A percentile compares a stretch with the other conserved stretches of the same genome.
These are phyloP conservation scores for Colletotrichum tropicale DNA, from an alignment of 2,329 filamentous ascomycete species.

Conservation along the genomic window DNA sequence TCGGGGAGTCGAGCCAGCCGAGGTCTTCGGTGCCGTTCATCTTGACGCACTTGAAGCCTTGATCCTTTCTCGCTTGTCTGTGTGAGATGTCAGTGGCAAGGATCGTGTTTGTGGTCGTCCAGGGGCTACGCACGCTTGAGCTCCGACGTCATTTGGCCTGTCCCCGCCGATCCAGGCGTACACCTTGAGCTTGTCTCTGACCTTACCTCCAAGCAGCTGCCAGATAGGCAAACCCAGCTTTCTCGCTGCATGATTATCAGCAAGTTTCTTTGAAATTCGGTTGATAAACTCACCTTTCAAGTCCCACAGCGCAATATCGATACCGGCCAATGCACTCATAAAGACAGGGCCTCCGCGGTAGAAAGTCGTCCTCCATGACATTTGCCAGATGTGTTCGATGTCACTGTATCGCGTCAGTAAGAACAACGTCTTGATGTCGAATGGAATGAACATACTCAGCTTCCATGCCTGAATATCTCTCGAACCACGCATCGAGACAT, in stretches of 20 bases:
- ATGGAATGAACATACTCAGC: constrained; percentile 60
- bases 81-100: neutral
- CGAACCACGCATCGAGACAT: constrained; percentile 69
- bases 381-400: constrained; percentile 83
- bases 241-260: constrained; percentile 34
- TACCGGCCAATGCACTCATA: constrained; percentile 78
- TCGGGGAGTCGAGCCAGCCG: constrained; percentile 77
- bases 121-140: constrained; percentile 54
- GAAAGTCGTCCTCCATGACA: constrained; percentile 72
- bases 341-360: constrained; percentile 81
- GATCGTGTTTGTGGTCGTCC: fast-evolving
- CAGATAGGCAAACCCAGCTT: constrained; percentile 70
- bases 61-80: constrained; percentile 59
- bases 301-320: constrained; percentile 84
- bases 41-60: constrained; percentile 72
- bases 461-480: constrained; percentile 68
- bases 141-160: constrained; percentile 68
- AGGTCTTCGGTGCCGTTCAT: constrained; percentile 83
- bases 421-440: fast-evolving
- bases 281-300: constrained; percentile 56
- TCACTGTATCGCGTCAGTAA: constrained; percentile 50
- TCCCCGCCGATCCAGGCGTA: constrained; percentile 84
- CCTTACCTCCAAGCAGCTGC: constrained; percentile 75
- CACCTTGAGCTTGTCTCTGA: constrained; percentile 72
- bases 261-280: fast-evolving